phyloP scores from a whole-genome alignment of 176 grass and related monocot genomes.

The Raddia guianensis region DNA sequence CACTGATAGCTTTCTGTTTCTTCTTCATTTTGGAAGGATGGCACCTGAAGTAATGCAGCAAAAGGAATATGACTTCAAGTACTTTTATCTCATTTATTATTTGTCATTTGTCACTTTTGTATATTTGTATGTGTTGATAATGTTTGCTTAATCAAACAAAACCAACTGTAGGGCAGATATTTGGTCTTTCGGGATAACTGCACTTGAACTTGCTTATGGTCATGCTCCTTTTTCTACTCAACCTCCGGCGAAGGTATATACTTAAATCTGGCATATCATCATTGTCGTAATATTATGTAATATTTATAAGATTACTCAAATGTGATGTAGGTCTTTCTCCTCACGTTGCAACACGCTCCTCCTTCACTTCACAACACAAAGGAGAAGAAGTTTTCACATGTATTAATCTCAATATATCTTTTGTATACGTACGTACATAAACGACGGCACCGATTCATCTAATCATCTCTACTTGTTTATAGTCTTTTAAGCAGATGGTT shows the following conservation, averaged over 20 bases:
- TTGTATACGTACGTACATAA: not conserved
- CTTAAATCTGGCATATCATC: conserved; percentile 4
- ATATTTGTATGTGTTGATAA: not conserved
- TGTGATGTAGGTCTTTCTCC: conserved; percentile 68
- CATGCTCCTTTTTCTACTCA: conserved; percentile 94
- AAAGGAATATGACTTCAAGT: conserved; percentile 94
- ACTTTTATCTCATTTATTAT: not conserved
- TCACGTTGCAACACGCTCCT: conserved; percentile 80
- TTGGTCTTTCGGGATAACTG: conserved; percentile 97
- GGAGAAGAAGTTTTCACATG: conserved; percentile 86
- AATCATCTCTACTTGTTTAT: conserved; percentile 13
- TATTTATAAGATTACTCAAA: not conserved
- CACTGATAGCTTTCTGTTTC: not conserved
- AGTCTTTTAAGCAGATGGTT: conserved; percentile 92
- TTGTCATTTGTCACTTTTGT: not conserved
- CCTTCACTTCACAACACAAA: conserved; percentile 87
- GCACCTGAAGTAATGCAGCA: conserved; percentile 97
- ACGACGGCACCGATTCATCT: not conserved
- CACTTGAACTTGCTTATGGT: conserved; percentile 87
- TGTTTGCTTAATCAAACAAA: conserved; percentile 12
- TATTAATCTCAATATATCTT: conserved; percentile 39
- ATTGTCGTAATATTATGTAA: not conserved
- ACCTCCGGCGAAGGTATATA: conserved; percentile 73
- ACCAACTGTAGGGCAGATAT: conserved; percentile 72
- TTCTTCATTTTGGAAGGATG: conserved; percentile 59